Percentiles rank a stretch among this genome's conserved stretches.
These are phyloP conservation scores for Mycena galopus DNA, from an alignment of 768 basidiomycete species.

Conservation along the genomic window DNA sequence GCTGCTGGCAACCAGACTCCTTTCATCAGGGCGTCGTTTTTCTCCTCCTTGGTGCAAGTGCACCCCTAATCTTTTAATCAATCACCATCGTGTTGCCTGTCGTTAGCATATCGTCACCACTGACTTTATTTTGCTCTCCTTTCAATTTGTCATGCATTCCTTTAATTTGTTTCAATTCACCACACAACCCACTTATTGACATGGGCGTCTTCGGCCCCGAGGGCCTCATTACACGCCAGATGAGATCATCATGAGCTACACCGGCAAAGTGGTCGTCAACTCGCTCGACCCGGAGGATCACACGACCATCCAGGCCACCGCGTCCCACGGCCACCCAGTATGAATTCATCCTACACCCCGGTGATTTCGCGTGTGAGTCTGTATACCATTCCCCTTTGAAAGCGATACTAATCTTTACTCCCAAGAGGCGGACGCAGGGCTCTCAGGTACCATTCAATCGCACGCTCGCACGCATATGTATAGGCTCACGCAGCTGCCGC, in stretches of 20 bases:
- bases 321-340: conserved; percentile 7
- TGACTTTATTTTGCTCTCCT: conserved; percentile 16
- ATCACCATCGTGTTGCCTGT: conserved; percentile 17
- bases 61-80: conserved; percentile 7
- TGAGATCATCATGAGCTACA: too few species aligned
- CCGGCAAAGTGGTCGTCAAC: conserved; percentile 15
- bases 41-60: neutral
- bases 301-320: conserved; percentile 17
- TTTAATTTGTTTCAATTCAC: conserved; percentile 1
- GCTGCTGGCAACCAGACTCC: conserved; percentile 16
- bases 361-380: conserved; percentile 21
- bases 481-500: conserved; percentile 15
- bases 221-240: conserved; percentile 21
- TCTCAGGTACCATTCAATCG: conserved; percentile 14
- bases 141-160: conserved; percentile 10
- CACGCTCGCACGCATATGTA: conserved; percentile 13
- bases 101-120: conserved; percentile 10
- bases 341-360: conserved; percentile 19
- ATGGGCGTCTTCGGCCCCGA: conserved; percentile 21
- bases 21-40: conserved; percentile 13
- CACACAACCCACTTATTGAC: conserved; percentile 8
- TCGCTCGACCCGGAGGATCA: conserved; percentile 16
- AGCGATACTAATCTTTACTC: conserved; percentile 7
- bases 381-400: conserved; percentile 1
- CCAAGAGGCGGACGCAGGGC: conserved; percentile 16